Evolutionary conservation across 2,329 filamentous ascomycete species (phyloP).

Genomic region (Macrophomina phaseolina): DNA sequence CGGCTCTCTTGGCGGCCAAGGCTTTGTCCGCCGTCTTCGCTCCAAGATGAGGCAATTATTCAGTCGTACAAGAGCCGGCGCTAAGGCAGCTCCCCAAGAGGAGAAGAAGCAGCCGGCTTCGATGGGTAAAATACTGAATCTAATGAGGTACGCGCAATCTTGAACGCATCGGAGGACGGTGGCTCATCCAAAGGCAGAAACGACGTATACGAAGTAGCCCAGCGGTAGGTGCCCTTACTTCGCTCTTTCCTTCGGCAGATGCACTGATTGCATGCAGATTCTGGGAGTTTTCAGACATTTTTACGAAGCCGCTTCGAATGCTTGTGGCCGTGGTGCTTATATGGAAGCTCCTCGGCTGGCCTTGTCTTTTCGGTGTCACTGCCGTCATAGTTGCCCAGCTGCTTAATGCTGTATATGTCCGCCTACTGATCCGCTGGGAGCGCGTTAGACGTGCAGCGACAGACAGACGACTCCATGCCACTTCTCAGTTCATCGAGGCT

Average conservation of each 20-base stretch:
- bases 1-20: neutral
- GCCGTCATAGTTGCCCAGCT: slow-evolving; percentile 72
- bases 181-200: slow-evolving; percentile 43
- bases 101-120: slow-evolving; percentile 67
- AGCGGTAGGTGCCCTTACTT: slow-evolving; percentile 46
- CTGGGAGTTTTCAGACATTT: slow-evolving; percentile 81
- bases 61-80: slow-evolving; percentile 35
- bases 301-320: slow-evolving; percentile 79
- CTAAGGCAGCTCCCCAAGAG: slow-evolving; percentile 32
- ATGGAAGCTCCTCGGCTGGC: slow-evolving; percentile 79
- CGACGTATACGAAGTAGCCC: slow-evolving; percentile 81
- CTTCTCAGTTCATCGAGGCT: slow-evolving; percentile 84
- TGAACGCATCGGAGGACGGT: neutral
- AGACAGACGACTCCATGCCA: slow-evolving; percentile 78
- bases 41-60: slow-evolving; percentile 28
- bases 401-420: slow-evolving; percentile 71
- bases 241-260: neutral
- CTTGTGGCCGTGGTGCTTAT: slow-evolving; percentile 75
- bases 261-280: slow-evolving; percentile 59
- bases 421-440: slow-evolving; percentile 71
- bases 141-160: slow-evolving; percentile 66
- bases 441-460: slow-evolving; percentile 73
- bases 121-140: slow-evolving; percentile 88
- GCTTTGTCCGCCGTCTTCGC: neutral
- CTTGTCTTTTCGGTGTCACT: slow-evolving; percentile 75